These are phyloP conservation scores for Penicillium roqueforti DNA, from an alignment of 495 filamentous ascomycete genomes.

Conservation along the genomic window DNA sequence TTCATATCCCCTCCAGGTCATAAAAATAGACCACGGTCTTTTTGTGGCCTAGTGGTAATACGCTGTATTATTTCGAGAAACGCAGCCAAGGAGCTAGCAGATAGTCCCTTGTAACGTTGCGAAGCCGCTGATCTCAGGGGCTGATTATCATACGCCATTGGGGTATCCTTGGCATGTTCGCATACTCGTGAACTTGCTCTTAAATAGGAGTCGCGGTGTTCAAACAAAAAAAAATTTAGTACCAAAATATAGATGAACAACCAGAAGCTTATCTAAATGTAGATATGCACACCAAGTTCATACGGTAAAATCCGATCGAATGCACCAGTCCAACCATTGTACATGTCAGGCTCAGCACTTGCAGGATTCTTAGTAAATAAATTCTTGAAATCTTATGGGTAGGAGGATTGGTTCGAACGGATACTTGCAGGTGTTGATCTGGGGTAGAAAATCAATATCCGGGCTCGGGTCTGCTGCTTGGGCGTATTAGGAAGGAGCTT, in stretches of 20 bases:
- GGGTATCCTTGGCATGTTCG: constrained; percentile 1
- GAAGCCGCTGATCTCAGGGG: constrained; percentile 6
- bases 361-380: neutral
- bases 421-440: neutral
- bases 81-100: constrained; percentile 16
- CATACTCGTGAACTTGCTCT: neutral
- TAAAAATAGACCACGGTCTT: no score
- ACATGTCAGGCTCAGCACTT: constrained; percentile 4
- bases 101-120: constrained; percentile 12
- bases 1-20: neutral
- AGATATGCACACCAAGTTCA: neutral
- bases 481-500: neutral
- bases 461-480: neutral
- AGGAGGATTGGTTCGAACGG: neutral
- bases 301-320: neutral
- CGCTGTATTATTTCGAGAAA: no score
- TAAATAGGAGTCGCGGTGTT: neutral
- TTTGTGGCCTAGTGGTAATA: no score
- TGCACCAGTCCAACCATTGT: neutral
- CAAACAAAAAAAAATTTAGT: neutral
- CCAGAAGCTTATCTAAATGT: neutral
- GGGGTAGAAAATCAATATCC: neutral
- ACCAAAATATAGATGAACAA: neutral
- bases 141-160: neutral
- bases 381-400: neutral